Percentiles rank a stretch among this genome's conserved stretches.
phyloP scores from a whole-genome alignment of 257 asterid species.

The Gardenia jasminoides region DNA sequence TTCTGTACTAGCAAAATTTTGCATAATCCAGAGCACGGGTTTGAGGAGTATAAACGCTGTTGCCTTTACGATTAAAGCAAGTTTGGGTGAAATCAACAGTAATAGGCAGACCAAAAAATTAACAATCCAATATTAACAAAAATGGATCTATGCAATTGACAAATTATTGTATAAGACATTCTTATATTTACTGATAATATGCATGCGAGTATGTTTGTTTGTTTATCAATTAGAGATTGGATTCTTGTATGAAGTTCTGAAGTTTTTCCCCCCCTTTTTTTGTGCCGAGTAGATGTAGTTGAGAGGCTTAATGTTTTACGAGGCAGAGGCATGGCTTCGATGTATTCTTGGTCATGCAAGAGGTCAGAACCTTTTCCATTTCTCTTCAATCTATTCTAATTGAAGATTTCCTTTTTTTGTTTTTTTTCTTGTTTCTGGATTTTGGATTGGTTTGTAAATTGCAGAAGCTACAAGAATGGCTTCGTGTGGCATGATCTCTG shows the following conservation, averaged over 20 bases:
- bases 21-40: neutral
- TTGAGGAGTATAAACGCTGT: neutral
- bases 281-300: conserved; percentile 62
- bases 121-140: neutral
- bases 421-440: neutral
- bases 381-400: neutral
- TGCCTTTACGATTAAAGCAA: neutral
- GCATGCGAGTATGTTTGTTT: too few species aligned
- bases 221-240: neutral
- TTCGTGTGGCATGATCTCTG: conserved; percentile 96
- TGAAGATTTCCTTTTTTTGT: neutral
- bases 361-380: conserved; percentile 47
- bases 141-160: neutral
- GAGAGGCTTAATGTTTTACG: conserved; percentile 78
- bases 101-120: neutral
- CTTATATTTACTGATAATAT: too few species aligned
- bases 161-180: neutral
- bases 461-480: conserved; percentile 88
- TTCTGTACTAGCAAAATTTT: too few species aligned
- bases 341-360: conserved; percentile 98
- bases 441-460: conserved; percentile 16
- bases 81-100: neutral
- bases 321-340: conserved; percentile 92
- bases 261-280: too few species aligned
- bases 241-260: conserved; percentile 8